Base-by-base conservation (phyloP, 139 green algal genomes). In the Gonium pectorale region DNA sequence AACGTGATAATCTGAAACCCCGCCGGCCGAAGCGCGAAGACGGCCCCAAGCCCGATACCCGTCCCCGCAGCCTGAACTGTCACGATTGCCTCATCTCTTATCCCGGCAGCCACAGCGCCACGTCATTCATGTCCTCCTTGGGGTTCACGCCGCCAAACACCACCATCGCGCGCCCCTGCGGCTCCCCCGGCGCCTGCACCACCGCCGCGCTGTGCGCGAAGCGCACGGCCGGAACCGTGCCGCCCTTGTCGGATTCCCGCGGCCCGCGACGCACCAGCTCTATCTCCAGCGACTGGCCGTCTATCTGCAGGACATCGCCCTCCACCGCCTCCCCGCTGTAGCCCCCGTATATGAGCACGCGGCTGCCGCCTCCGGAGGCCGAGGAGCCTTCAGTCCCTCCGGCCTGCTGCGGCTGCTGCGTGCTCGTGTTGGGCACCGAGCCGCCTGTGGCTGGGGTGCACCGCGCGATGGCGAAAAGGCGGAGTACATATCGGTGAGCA, bases 121-220 rank as follows among this genome's bases (percentile, higher is more conserved):
- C 86, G 35, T 94, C 90, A 22, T 72, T 73, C 33, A 95, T 24
- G 66, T 95, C 92, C 17, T 92, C 81, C 15, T 19, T 21, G 5
- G 89, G 88, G 52, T 93, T 94, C 11, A 95, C 92, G 5, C 92
- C 92, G 7, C 90, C 92, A 89, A 93, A 86, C 7, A 94, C 84
- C 3, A 93, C 79, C 83, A 94, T 85, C 46, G 79, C 67, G 35
- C 49, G n/a, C 17, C 29, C 41, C 37, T 19, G 15, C 49, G 8
- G 22, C 26, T 13, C 73, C 54, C 15, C 74, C 74, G 11, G n/a
- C 38, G 21, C 72, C 43, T 67, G 66, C 44, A 92, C 75, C 38
- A 79, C 59, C 0, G 63, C 88, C 1, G 86, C 88, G 11, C 43
- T 84, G 77, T 92, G 90, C 26, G 90, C 90, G 86, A 92, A 92